Percentiles rank a stretch among this genome's conserved stretches.
These are phyloP conservation scores for Globisporangium viniferum DNA, from an alignment of 352 stramenopile species.

Conservation along the genomic window DNA sequence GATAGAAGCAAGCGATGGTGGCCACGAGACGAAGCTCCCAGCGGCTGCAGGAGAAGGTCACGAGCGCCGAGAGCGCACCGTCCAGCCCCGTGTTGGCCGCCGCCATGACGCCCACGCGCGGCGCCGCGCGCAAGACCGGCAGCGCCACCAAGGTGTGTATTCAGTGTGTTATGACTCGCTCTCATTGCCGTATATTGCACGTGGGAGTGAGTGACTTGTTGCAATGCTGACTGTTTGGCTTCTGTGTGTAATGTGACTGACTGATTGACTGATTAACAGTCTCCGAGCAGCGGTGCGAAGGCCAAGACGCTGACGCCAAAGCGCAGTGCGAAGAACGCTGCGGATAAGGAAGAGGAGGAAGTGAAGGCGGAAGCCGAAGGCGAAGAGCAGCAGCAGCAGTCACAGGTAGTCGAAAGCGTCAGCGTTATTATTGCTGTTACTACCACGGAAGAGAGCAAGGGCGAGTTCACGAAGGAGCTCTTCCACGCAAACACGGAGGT, in stretches of 20 bases:
- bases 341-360: not conserved
- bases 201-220: not conserved
- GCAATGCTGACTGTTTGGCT: not conserved
- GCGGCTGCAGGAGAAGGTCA: slow-evolving; percentile 51
- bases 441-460: slow-evolving; percentile 8
- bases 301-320: slow-evolving; percentile 10
- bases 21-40: slow-evolving; percentile 55
- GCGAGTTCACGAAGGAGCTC: slow-evolving; percentile 7
- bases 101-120: slow-evolving; percentile 17
- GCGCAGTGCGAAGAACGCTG: slow-evolving; percentile 9
- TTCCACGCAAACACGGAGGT: not conserved
- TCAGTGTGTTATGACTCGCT: not conserved
- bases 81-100: slow-evolving; percentile 2
- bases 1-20: slow-evolving; percentile 36
- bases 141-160: slow-evolving; percentile 16
- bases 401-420: not conserved
- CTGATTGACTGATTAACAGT: slow-evolving; percentile 1
- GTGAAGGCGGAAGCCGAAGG: not conserved
- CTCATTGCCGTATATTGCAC: not conserved
- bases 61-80: slow-evolving; percentile 9
- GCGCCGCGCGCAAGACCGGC: slow-evolving; percentile 4
- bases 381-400: slow-evolving; percentile 4
- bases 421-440: not conserved
- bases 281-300: slow-evolving; percentile 12
- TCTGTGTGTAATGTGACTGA: not conserved